Conservation (phyloP, 768 basidiomycete genomes). For the Pholiota microspora region DNA sequence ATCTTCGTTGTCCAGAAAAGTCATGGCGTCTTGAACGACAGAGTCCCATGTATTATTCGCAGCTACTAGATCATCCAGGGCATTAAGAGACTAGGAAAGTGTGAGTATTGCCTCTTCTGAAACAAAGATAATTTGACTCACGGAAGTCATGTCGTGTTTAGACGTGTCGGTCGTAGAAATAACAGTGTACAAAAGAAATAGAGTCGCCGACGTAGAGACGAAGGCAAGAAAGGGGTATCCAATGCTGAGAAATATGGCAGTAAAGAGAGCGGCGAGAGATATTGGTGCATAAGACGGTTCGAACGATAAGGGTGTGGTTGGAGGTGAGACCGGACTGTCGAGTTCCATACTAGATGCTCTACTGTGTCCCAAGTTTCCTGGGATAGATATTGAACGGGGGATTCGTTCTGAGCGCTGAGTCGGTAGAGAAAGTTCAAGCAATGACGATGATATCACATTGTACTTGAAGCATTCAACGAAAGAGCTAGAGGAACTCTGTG, state of each 20-base stretch:
- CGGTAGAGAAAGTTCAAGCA: slow-evolving; percentile 60
- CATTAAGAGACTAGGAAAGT: slow-evolving; percentile 54
- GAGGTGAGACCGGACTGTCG: slow-evolving; percentile 17
- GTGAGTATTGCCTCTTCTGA: slow-evolving; percentile 1
- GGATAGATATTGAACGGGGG: slow-evolving; percentile 36
- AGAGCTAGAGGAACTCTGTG: slow-evolving; percentile 37
- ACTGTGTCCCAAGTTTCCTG: slow-evolving; percentile 48
- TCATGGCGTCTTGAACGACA: slow-evolving; percentile 66
- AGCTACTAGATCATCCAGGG: slow-evolving; percentile 63
- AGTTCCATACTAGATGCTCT: slow-evolving; percentile 38
- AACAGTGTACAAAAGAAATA: slow-evolving; percentile 37
- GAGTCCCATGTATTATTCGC: slow-evolving; percentile 76
- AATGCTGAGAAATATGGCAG: slow-evolving; percentile 38
- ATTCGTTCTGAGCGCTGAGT: slow-evolving; percentile 34
- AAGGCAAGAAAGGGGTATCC: slow-evolving; percentile 42
- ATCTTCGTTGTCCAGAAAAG: slow-evolving; percentile 68
- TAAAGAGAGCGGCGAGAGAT: slow-evolving; percentile 36
- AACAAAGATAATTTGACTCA: slow-evolving; percentile 30
- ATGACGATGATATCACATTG: slow-evolving; percentile 75
- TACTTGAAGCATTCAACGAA: slow-evolving; percentile 85
- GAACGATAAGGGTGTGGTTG: slow-evolving; percentile 22
- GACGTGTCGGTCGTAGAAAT: slow-evolving; percentile 30
- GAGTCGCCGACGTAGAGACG: slow-evolving; percentile 33
- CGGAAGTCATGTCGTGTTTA: slow-evolving; percentile 53
- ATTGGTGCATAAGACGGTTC: slow-evolving; percentile 40